Base-by-base conservation (phyloP, 495 filamentous ascomycete species). In the Xanthoparmelia taractica region DNA sequence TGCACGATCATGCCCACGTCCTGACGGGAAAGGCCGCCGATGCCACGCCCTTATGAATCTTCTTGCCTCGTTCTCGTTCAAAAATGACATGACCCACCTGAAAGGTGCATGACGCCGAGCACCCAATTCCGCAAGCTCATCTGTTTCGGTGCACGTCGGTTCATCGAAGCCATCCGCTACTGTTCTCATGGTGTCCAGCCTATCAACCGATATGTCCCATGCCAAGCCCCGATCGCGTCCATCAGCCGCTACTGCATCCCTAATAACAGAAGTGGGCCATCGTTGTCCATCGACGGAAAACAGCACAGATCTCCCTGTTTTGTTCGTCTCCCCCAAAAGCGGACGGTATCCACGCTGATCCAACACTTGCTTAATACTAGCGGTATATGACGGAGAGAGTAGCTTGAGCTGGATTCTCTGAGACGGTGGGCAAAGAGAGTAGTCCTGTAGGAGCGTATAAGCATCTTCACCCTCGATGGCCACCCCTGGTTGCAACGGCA, bases 401-500 rank as follows among this genome's bases (percentile, higher is more conserved):
- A 64, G 34, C n/a, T 59, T 54, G 6, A 74, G 43, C 31, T 69
- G 55, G 4, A 67, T 60, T 20, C 58, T 62, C 17, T 76, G 73
- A 38, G 71, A 72, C 3, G 79, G 74, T 23, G 83, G 80, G 3
- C 77, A 71, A 8, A 87, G 73, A 17, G 83, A 77, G 70, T 82
- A 87, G n/a, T 72, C 67, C 36, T 73, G 66, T 1, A 84, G 65
- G 0, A 76, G 60, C 8, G 66, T 63, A 25, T 78, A 69, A 4
- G 79, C 66, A 65, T 84, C 79, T 64, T 80, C 75, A 57, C 78
- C 81, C 17, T 75, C 62, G 54, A 76, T 68, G 33, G 72, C 48
- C 31, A 69, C 64, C 2, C 73, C 75, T 12, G 72, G 71, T 89
- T 34, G 90, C 84, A 56, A 91, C 89, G 50, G 96, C 90, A 75